Conservation (phyloP, 371 early-diverging fungal species). For the Lichtheimia ramosa region DNA sequence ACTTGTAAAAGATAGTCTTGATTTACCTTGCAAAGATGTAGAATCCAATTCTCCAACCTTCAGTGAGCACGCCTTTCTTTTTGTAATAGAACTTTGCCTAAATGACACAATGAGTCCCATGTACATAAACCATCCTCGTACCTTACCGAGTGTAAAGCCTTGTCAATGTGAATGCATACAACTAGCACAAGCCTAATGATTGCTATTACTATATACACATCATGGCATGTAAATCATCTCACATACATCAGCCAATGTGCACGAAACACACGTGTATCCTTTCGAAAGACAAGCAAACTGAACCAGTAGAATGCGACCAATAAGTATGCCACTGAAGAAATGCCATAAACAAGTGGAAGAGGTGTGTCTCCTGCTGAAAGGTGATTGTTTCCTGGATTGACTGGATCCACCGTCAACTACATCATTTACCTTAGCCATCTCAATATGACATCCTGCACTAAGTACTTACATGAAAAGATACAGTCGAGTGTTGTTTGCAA, state of each 20-base stretch:
- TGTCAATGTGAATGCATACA: constrained; percentile 48
- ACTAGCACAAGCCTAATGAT: constrained; percentile 41
- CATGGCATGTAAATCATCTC: not conserved
- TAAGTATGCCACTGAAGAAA: constrained; percentile 35
- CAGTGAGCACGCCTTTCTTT: constrained; percentile 43
- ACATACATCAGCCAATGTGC: constrained; percentile 58
- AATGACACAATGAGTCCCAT: not conserved
- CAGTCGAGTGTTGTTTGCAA: constrained; percentile 35
- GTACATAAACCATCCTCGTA: not conserved
- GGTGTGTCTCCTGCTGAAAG: constrained; percentile 60
- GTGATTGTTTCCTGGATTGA: constrained; percentile 52
- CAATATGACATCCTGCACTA: not conserved
- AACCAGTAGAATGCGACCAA: constrained; percentile 37
- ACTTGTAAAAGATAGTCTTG: not conserved
- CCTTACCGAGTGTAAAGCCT: constrained; percentile 54
- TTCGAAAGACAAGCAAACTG: constrained; percentile 26
- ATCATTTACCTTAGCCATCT: not conserved
- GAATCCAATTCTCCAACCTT: constrained; percentile 58
- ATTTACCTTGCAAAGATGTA: constrained; percentile 58
- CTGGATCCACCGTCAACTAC: constrained; percentile 43
- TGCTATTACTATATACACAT: not conserved
- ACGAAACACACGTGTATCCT: constrained; percentile 48
- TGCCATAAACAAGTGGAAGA: constrained; percentile 47
- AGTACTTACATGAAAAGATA: constrained; percentile 38
- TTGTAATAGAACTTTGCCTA: constrained; percentile 56